phyloP scores from a whole-genome alignment of 2,329 filamentous ascomycete species.

The Didymella glomerata region DNA sequence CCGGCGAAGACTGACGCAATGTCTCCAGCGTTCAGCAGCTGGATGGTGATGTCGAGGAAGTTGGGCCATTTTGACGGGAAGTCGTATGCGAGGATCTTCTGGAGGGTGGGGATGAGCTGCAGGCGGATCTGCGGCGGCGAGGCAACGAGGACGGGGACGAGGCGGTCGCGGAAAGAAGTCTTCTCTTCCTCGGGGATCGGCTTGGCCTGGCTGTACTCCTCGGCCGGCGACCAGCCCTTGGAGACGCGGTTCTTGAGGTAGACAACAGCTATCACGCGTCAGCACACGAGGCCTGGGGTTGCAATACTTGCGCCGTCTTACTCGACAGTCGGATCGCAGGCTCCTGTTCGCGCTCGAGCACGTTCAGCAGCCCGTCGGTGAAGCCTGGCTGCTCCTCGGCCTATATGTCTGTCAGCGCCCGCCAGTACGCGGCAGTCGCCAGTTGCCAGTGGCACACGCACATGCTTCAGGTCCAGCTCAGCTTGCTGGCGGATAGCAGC shows the following conservation, averaged over 20 bases:
- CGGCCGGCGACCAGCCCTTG: slow-evolving; percentile 83
- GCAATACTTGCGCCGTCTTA: slow-evolving; percentile 57
- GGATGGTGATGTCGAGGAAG: slow-evolving; percentile 91
- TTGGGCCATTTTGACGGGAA: slow-evolving; percentile 94
- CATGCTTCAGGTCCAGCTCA: slow-evolving; percentile 83
- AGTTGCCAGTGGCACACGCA: slow-evolving; percentile 56
- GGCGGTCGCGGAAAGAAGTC: slow-evolving; percentile 80
- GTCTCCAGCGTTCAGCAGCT: slow-evolving; percentile 86
- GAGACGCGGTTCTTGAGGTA: slow-evolving; percentile 98
- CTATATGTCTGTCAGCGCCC: slow-evolving; percentile 58
- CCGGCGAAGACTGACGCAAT: slow-evolving; percentile 89
- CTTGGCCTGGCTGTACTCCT: slow-evolving; percentile 76
- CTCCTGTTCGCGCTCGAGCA: slow-evolving; percentile 88
- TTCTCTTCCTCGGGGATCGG: slow-evolving; percentile 91
- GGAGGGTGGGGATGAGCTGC: slow-evolving; percentile 91
- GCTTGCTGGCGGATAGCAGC: slow-evolving; percentile 77
- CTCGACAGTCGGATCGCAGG: slow-evolving; percentile 85
- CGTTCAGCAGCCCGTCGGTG: slow-evolving; percentile 86
- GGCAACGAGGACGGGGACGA: slow-evolving; percentile 86
- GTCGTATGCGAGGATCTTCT: slow-evolving; percentile 95
- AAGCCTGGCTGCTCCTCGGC: slow-evolving; percentile 92
- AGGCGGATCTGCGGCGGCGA: slow-evolving; percentile 84
- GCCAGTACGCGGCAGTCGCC: slow-evolving; percentile 23
- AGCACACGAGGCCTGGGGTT: slow-evolving; percentile 26
- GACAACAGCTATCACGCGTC: slow-evolving; percentile 74